Conservation (phyloP, 148 eudicot species). For the Camellia granthamiana region DNA sequence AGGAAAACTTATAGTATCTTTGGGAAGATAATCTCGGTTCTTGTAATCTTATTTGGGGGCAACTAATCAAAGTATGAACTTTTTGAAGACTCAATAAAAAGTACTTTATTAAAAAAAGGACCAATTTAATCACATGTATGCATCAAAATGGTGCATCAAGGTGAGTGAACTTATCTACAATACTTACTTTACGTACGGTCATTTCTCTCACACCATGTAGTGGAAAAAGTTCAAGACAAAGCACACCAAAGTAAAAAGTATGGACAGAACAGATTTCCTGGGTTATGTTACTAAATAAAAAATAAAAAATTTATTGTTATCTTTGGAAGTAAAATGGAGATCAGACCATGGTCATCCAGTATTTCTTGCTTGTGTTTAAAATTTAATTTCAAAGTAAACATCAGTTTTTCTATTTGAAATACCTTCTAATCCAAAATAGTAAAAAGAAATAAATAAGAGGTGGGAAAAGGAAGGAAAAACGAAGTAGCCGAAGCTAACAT, state of each 20-base stretch:
- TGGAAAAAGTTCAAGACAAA: background rate
- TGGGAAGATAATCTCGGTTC: background rate
- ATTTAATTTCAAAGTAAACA: too few species aligned
- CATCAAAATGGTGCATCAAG: background rate
- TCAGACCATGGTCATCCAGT: too few species aligned
- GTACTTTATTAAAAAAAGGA: too few species aligned
- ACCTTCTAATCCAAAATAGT: too few species aligned
- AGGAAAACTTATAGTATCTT: background rate
- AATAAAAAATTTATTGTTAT: too few species aligned
- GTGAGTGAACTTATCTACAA: background rate
- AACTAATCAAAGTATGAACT: background rate
- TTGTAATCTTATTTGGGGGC: background rate
- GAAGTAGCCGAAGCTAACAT: too few species aligned
- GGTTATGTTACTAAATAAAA: background rate
- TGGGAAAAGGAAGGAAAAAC: too few species aligned
- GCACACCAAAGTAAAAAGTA: background rate
- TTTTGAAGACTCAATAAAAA: background rate
- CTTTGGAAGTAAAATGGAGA: too few species aligned
- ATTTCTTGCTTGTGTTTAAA: too few species aligned
- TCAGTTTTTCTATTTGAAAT: too few species aligned
- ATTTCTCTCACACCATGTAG: background rate
- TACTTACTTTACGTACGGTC: background rate
- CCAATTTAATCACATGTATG: too few species aligned
- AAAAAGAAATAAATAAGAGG: too few species aligned
- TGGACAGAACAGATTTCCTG: background rate